phyloP scores from a whole-genome alignment of 345 rosid species.

The Melaleuca alternifolia region DNA sequence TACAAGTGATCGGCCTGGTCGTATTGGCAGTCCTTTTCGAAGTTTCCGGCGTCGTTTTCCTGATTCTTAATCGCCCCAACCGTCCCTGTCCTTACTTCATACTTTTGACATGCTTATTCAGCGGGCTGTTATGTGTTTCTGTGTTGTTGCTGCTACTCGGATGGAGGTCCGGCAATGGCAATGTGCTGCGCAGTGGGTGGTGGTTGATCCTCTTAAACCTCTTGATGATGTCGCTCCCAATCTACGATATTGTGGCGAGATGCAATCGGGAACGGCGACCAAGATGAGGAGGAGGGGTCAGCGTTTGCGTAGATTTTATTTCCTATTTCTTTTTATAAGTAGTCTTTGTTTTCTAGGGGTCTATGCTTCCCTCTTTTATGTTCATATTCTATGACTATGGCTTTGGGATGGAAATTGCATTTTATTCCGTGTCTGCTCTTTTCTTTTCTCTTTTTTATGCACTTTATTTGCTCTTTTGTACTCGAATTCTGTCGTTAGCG shows the following conservation, averaged over 20 bases:
- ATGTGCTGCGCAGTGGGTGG: neutral
- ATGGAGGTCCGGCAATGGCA: neutral
- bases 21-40: fast-evolving
- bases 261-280: neutral
- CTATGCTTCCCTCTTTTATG: neutral
- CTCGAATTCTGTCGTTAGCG: too few species aligned
- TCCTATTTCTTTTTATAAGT: neutral
- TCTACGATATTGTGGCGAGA: fast-evolving
- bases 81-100: neutral
- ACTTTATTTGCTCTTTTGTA: neutral
- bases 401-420: neutral
- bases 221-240: neutral
- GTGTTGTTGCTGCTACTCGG: neutral
- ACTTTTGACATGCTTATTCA: neutral
- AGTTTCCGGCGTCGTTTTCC: neutral
- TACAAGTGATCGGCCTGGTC: fast-evolving
- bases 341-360: neutral
- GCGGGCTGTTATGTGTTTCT: neutral
- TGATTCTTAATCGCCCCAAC: neutral
- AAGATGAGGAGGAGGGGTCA: neutral
- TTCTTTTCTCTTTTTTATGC: too few species aligned
- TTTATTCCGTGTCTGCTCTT: neutral
- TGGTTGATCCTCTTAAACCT: neutral
- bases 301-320: neutral
- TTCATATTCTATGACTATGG: too few species aligned